phyloP scores from a whole-genome alignment of 257 asterid genomes.

The Echites panduratus region DNA sequence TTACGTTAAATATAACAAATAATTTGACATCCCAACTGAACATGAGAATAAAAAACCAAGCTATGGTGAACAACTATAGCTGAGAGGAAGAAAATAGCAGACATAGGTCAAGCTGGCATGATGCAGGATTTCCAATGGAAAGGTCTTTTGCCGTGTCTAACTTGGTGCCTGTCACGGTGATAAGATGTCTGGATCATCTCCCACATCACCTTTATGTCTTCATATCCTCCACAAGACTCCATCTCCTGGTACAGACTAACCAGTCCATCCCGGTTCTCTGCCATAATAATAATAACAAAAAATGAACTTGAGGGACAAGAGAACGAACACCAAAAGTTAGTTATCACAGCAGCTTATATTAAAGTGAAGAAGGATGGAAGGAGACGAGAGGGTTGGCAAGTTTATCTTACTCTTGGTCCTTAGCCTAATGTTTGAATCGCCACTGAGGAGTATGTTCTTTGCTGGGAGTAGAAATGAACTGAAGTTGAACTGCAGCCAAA shows the following conservation, averaged over 20 bases:
- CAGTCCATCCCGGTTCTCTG: slow-evolving; percentile 42
- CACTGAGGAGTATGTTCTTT: slow-evolving; percentile 23
- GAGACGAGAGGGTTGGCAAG: no score
- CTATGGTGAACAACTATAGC: not conserved
- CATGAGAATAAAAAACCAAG: not conserved
- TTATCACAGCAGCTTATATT: no score
- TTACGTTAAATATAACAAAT: not conserved
- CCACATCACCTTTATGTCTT: slow-evolving; percentile 70
- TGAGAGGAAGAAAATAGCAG: not conserved
- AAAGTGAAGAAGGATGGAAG: no score
- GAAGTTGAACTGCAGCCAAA: slow-evolving; percentile 36
- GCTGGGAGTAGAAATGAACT: slow-evolving; percentile 36
- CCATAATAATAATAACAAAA: not conserved
- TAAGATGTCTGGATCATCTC: slow-evolving; percentile 48
- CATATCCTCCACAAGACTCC: slow-evolving; percentile 61
- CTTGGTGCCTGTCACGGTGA: slow-evolving; percentile 20
- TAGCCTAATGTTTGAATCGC: slow-evolving; percentile 24
- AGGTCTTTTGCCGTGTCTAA: slow-evolving; percentile 19
- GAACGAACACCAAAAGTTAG: not conserved
- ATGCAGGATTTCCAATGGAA: slow-evolving; percentile 36
- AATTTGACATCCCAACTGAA: not conserved
- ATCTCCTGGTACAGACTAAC: slow-evolving; percentile 44
- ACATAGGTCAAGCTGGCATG: slow-evolving; percentile 13
- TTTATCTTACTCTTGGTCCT: slow-evolving; percentile 37
- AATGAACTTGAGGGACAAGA: not conserved